Evolutionary conservation across 257 asterid species (phyloP), one percentile per base, ranked within the genome.

Genomic region (Lithospermum erythrorhizon): DNA sequence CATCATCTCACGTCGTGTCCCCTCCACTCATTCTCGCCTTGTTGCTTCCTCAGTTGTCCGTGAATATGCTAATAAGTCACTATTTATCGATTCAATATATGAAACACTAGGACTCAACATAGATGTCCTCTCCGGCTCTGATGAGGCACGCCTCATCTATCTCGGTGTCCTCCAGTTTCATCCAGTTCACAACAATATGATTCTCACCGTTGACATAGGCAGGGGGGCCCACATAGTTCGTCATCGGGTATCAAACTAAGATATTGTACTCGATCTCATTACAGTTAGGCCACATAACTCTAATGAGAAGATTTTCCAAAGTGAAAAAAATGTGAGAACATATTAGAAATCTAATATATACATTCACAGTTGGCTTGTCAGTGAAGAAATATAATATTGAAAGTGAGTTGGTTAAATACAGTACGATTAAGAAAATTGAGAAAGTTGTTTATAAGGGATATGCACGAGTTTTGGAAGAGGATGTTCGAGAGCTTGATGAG

Each of bases 41-140:
- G 95, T 87, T 51, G 95, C 96, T 56, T 85, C 96, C 61, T 87
- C 95, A 23, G 96, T 95, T 45, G 83, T 88, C 63, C 94, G 96
- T 32, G 95, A 88, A 83, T 85, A 95, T 24, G 75, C 89, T 57
- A 83, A 88, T 73, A 75, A 74, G 56, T 67, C 78, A 58, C 75
- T 83, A 32, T 83, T 88, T 63, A 57, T 74, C 25, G 19, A 53
- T 16, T 15, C 67, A 1, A 61, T n/a, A n/a, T n/a, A n/a, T n/a
- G n/a, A n/a, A n/a, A n/a, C n/a, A n/a, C n/a, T n/a, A n/a, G n/a
- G n/a, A 32, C 75, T 76, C 21, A 55, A 71, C 22, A 68, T 83
- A 1, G 86, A 88, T 18, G 70, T 80, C 9, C 77, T 88, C 45
- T 80, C 95, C 49, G 95, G 96, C 59, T 61, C 59, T 3, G 90